These are phyloP conservation scores for Penicillium argentinense DNA, from an alignment of 495 filamentous ascomycete species.

Conservation along the genomic window DNA sequence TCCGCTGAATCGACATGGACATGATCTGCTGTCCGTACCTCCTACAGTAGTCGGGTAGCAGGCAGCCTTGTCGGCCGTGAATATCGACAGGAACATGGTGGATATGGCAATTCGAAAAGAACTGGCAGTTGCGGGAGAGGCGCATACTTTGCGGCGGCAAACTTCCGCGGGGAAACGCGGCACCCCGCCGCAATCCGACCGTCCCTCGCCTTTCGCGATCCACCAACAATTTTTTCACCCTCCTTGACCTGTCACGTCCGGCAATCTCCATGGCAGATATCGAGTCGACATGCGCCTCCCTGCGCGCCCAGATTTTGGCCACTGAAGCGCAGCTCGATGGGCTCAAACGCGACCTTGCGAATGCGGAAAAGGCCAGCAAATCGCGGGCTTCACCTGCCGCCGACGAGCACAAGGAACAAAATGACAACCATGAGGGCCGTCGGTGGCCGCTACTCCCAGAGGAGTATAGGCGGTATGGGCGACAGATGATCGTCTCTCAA, in stretches of 20 bases:
- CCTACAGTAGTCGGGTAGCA: no score
- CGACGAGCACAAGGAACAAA: neutral
- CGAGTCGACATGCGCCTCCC: slow-evolving; percentile 37
- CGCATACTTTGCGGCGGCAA: no score
- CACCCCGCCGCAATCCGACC: no score
- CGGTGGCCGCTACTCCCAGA: slow-evolving; percentile 63
- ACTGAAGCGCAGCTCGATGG: slow-evolving; percentile 38
- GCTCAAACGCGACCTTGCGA: slow-evolving; percentile 38
- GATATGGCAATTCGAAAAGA: no score
- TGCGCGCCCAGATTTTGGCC: slow-evolving; percentile 41
- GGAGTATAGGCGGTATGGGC: slow-evolving; percentile 83
- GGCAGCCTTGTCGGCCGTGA: no score
- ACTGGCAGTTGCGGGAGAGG: no score
- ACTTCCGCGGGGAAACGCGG: no score
- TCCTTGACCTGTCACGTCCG: neutral
- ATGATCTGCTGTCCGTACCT: no score
- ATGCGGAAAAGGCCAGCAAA: slow-evolving; percentile 28
- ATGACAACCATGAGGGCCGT: slow-evolving; percentile 9
- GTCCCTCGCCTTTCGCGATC: no score
- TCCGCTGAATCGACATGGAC: no score
- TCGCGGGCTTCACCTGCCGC: slow-evolving; percentile 1
- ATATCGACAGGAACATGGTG: no score
- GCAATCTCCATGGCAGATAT: slow-evolving; percentile 16
- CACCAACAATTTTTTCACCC: no score
- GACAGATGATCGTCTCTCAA: slow-evolving; percentile 88